A percentile compares a stretch with the other conserved stretches of the same genome.
Conservation (phyloP, 2,329 filamentous ascomycete species). For the Diplodia seriata region DNA sequence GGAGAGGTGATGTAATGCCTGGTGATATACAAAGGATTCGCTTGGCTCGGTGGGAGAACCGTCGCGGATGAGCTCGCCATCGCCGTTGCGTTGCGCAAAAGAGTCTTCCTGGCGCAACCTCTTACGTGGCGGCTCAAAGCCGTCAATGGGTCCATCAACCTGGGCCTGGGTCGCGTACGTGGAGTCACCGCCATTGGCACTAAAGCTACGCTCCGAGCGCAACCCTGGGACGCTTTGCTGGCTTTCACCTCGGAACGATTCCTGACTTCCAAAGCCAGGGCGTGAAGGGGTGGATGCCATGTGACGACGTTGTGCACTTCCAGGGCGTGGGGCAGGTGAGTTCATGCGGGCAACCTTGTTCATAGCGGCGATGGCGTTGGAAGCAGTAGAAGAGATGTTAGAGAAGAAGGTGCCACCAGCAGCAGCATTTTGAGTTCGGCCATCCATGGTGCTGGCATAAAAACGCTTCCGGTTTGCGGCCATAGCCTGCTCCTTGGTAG, state of each 20-base stretch:
- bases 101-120: constrained; percentile 63
- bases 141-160: constrained; percentile 49
- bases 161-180: constrained; percentile 65
- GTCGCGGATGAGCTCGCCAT: constrained; percentile 67
- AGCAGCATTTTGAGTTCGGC: constrained; percentile 65
- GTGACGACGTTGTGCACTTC: constrained; percentile 68
- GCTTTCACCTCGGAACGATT: constrained; percentile 72
- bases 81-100: constrained; percentile 53
- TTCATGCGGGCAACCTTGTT: constrained; percentile 91
- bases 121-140: constrained; percentile 81
- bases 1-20: constrained; percentile 55
- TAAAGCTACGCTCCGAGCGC: constrained; percentile 76
- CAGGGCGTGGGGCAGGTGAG: constrained; percentile 74
- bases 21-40: constrained; percentile 74
- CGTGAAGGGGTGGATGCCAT: constrained; percentile 77
- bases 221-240: constrained; percentile 79
- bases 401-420: constrained; percentile 92
- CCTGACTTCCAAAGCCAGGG: constrained; percentile 68
- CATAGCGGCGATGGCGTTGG: constrained; percentile 91
- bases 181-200: constrained; percentile 66
- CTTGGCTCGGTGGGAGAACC: constrained; percentile 78
- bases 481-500: constrained; percentile 99
- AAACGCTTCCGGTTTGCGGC: constrained; percentile 87
- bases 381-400: constrained; percentile 92
- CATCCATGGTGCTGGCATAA: constrained; percentile 78